These are phyloP conservation scores for Talaromyces rugulosus DNA, from an alignment of 2,329 filamentous ascomycete genomes.

Conservation along the genomic window DNA sequence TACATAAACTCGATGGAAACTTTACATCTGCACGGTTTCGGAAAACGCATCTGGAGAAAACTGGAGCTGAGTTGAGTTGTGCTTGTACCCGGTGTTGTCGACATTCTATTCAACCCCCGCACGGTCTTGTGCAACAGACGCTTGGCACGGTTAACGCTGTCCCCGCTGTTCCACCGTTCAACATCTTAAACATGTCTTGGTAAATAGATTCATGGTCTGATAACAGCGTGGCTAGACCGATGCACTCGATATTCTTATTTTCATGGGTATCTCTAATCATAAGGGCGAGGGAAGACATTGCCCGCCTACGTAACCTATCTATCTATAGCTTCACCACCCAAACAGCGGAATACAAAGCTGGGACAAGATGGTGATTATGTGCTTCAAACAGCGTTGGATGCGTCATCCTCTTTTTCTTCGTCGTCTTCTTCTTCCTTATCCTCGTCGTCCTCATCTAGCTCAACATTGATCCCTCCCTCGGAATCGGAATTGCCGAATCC, in stretches of 20 bases:
- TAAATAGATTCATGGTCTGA: too few species aligned
- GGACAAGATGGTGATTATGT: not conserved
- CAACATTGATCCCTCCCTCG: slow-evolving; percentile 29
- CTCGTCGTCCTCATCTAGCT: slow-evolving; percentile 19
- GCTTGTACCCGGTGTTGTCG: not conserved
- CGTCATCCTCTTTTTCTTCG: not conserved
- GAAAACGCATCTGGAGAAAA: not conserved
- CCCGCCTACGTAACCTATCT: not conserved
- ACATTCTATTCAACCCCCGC: not conserved
- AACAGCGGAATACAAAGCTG: not conserved
- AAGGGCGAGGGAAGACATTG: not conserved
- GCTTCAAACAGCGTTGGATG: slow-evolving; percentile 1
- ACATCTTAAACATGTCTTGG: not conserved
- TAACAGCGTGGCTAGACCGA: not conserved
- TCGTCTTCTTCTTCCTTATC: slow-evolving; percentile 8
- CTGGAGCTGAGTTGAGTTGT: not conserved
- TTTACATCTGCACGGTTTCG: not conserved
- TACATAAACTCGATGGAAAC: not conserved
- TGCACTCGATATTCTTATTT: not conserved
- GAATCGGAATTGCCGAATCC: slow-evolving; percentile 29
- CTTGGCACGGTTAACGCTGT: not conserved
- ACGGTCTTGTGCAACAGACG: not conserved
- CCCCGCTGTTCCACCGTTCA: not conserved
- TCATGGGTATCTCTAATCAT: not conserved
- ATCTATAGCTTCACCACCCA: not conserved